Percentiles rank a stretch among this genome's conserved stretches.
Evolutionary conservation across 2,329 filamentous ascomycete genomes (phyloP).

Genomic region (Cercospora sojina): DNA sequence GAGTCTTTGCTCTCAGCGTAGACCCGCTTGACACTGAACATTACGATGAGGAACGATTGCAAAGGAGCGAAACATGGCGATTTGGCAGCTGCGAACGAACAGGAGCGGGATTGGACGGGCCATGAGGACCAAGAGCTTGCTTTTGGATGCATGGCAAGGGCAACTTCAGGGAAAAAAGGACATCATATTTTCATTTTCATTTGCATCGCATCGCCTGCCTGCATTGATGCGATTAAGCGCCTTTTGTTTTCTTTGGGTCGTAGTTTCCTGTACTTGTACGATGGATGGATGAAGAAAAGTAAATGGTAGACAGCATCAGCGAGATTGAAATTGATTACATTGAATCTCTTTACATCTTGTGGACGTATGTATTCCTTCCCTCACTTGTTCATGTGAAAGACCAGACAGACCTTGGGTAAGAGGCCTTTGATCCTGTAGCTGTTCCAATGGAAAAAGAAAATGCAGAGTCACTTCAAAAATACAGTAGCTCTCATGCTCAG

Average conservation of each 20-base stretch:
- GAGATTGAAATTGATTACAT: neutral
- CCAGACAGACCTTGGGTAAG: neutral
- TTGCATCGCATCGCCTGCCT: neutral
- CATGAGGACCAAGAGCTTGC: neutral
- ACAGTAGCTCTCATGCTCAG: neutral
- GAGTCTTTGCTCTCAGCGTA: constrained; percentile 18
- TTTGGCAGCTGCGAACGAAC: neutral
- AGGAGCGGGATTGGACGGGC: neutral
- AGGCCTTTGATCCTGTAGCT: neutral
- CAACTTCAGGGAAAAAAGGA: neutral
- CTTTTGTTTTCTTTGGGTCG: neutral
- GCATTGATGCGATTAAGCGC: neutral
- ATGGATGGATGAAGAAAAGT: neutral
- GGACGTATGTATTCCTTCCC: neutral
- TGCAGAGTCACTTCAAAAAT: neutral
- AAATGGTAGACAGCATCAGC: neutral
- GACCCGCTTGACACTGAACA: neutral
- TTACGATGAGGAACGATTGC: neutral
- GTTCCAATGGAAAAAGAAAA: neutral
- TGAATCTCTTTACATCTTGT: neutral
- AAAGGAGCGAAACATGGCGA: neutral
- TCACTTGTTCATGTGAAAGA: neutral
- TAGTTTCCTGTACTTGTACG: neutral
- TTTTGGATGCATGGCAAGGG: neutral
- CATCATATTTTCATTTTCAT: neutral